Evolutionary conservation across 2,329 filamentous ascomycete species (phyloP).

Genomic region (Thermomyces lanuginosus): DNA sequence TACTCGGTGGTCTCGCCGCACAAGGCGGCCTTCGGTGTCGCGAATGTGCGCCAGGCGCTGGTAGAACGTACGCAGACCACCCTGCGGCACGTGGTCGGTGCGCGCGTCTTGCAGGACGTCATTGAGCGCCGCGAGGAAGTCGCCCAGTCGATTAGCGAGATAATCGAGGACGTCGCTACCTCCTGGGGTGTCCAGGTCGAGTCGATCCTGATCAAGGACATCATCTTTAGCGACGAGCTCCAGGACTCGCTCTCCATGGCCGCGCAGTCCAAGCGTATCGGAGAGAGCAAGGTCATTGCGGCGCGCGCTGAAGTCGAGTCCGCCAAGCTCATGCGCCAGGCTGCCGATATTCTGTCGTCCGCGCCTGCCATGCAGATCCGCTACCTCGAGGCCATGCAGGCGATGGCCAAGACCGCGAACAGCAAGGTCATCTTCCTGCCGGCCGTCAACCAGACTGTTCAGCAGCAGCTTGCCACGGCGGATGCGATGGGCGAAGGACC

Average conservation of each 20-base stretch:
- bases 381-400: slow-evolving; percentile 96
- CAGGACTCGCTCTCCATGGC: slow-evolving; percentile 97
- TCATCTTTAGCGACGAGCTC: slow-evolving; percentile 88
- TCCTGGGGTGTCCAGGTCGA: slow-evolving; percentile 95
- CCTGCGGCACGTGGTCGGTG: slow-evolving; percentile 87
- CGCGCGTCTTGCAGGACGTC: slow-evolving; percentile 88
- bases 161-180: slow-evolving; percentile 86
- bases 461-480: slow-evolving; percentile 34
- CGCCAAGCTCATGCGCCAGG: slow-evolving; percentile 70
- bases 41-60: slow-evolving; percentile 88
- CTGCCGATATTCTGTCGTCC: slow-evolving; percentile 79
- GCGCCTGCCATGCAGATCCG: slow-evolving; percentile 97
- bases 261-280: slow-evolving; percentile 93
- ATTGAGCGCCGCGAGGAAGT: slow-evolving; percentile 97
- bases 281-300: slow-evolving; percentile 95
- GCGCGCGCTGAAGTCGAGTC: slow-evolving; percentile 92
- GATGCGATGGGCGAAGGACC: slow-evolving; percentile 41
- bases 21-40: slow-evolving; percentile 92
- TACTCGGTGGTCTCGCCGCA: slow-evolving; percentile 93
- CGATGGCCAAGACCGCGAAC: slow-evolving; percentile 90
- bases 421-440: slow-evolving; percentile 76
- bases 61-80: slow-evolving; percentile 97
- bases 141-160: slow-evolving; percentile 84
- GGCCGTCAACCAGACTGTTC: slow-evolving; percentile 42
- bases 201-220: slow-evolving; percentile 98